Evolutionary conservation across 2,329 filamentous ascomycete genomes (phyloP), one percentile per base, ranked within the genome.

Genomic region (Graphiopsis chlorocephala): DNA sequence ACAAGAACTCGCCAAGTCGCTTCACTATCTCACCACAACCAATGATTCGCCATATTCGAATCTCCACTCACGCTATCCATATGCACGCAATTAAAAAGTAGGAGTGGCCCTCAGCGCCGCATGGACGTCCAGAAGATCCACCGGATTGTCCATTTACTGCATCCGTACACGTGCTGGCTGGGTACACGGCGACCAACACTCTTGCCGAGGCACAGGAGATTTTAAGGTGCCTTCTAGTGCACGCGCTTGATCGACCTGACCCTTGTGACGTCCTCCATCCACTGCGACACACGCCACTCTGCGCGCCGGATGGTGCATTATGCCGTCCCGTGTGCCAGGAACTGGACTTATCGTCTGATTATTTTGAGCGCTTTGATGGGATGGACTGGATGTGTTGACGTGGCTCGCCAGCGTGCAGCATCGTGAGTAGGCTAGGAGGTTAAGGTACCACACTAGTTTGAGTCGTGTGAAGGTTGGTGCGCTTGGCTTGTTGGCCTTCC

Each of bases 221-320:
- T 53, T 53, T 53, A 53, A 53, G 50, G 26, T 53, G 26, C 50
- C n/a, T 53, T 53, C 15, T 53, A 28, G 50, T 28, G 25, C 55
- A 25, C 33, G 33, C 55, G 38, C 55, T 28, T 57, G 29, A 57
- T 57, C 53, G 31, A n/a, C 26, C 7, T 55, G 50, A 38, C 55
- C 33, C 55, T 58, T 58, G 55, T 58, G 55, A 58, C 55, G 55
- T 35, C 26, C 25, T 42, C 55, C 55, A 58, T 58, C 55, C 55
- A 58, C 55, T 23, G 11, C 38, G 38, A 45, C 55, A 58, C 55
- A 58, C 55, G 53, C 53, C 53, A 57, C 53, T 57, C 29, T 57
- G 53, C 53, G 55, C 55, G 33, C 55, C 55, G 55, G 55, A 58
- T 38, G n/a, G 55, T 7, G 26, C 28, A 28, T 17, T 53, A 53